These are phyloP conservation scores for Canariomyces notabilis DNA, from an alignment of 2,329 filamentous ascomycete genomes.

Conservation along the genomic window DNA sequence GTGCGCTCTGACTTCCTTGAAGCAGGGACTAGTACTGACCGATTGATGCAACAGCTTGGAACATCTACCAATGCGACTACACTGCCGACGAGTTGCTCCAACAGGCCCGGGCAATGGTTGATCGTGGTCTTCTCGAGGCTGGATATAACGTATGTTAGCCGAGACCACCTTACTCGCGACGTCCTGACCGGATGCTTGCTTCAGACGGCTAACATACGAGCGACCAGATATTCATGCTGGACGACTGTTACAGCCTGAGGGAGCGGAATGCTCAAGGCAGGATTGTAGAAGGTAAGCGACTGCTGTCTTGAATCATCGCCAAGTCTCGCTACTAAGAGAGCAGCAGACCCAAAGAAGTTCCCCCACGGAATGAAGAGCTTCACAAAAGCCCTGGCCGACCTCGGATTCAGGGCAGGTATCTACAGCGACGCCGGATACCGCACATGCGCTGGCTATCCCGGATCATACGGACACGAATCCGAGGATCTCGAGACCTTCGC, in stretches of 20 bases:
- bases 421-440: constrained; percentile 11
- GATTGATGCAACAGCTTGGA: background rate
- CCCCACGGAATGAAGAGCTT: constrained; percentile 13
- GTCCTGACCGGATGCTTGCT: background rate
- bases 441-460: constrained; percentile 12
- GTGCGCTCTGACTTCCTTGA: background rate
- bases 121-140: constrained; percentile 11
- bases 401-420: constrained; percentile 13
- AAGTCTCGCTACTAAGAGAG: background rate
- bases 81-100: constrained; percentile 6
- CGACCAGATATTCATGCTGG: constrained; percentile 10
- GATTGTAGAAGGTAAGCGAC: constrained; percentile 8
- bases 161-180: no score
- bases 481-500: constrained; percentile 10
- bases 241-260: constrained; percentile 13
- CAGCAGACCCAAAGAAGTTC: constrained; percentile 11
- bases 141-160: constrained; percentile 3
- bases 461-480: constrained; percentile 13
- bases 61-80: constrained; percentile 9
- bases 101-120: constrained; percentile 11
- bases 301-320: background rate
- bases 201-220: background rate
- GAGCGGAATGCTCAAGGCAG: constrained; percentile 1
- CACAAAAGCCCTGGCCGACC: constrained; percentile 6
- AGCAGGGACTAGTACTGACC: background rate